Conservation (phyloP, 352 stramenopile genomes). For the Phytophthora colocasiae region DNA sequence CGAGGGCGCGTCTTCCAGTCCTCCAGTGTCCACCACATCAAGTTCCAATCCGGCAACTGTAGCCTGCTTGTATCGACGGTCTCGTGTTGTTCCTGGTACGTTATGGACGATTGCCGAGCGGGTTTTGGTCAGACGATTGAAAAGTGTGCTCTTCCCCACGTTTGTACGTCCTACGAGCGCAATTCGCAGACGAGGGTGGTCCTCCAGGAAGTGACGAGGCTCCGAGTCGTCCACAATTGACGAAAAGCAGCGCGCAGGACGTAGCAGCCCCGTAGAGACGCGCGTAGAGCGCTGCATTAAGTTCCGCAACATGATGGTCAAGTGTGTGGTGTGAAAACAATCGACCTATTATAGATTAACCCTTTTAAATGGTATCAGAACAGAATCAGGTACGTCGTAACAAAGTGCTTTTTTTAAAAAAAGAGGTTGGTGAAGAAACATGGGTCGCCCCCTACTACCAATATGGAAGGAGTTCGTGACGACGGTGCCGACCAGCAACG, state of each 20-base stretch:
- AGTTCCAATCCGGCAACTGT: conserved; percentile 76
- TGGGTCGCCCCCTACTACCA: conserved; percentile 31
- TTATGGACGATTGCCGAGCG: conserved; percentile 85
- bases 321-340: conserved; percentile 3
- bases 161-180: conserved; percentile 87
- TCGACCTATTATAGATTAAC: too few relatives aligned
- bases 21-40: conserved; percentile 86
- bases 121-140: conserved; percentile 85
- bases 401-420: too few relatives aligned
- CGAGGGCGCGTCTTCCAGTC: conserved; percentile 72
- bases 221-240: conserved; percentile 3
- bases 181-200: conserved; percentile 72
- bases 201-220: conserved; percentile 21
- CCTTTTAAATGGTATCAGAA: too few relatives aligned
- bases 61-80: conserved; percentile 73
- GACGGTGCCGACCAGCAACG: conserved; percentile 23
- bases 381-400: too few relatives aligned
- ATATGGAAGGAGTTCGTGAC: conserved; percentile 47
- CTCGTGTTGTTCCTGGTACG: conserved; percentile 79
- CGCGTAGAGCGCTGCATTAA: conserved; percentile 37
- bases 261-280: conserved; percentile 20
- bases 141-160: conserved; percentile 88
- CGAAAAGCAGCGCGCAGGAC: conserved; percentile 27
- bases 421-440: not conserved
- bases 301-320: conserved; percentile 42